Conservation (phyloP, 257 asterid genomes). For the Salvia hispanica region DNA sequence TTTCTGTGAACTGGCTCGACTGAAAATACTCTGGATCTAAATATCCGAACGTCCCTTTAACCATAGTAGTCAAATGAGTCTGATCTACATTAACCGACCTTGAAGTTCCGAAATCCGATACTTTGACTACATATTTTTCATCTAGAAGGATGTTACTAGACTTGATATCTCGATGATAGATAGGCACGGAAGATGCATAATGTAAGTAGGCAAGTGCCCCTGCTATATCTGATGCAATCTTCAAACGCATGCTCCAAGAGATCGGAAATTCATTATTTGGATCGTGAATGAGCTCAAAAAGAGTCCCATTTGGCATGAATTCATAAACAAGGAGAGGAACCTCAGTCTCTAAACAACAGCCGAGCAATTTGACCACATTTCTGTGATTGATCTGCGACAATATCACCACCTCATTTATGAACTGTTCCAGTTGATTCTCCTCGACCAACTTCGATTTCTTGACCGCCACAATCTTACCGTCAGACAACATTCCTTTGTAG, state of each 20-base stretch:
- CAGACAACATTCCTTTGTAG: neutral
- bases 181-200: neutral
- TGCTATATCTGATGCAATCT: neutral
- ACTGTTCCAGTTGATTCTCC: conserved; percentile 19
- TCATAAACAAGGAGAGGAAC: too few species aligned
- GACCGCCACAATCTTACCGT: conserved; percentile 21
- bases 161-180: conserved; percentile 24
- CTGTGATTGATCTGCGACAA: too few species aligned
- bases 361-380: too few species aligned
- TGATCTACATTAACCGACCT: conserved; percentile 16
- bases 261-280: too few species aligned
- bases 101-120: conserved; percentile 28
- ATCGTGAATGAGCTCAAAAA: too few species aligned
- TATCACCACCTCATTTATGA: conserved; percentile 27
- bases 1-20: too few species aligned
- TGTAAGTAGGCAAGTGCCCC: conserved; percentile 29
- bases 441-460: conserved; percentile 28
- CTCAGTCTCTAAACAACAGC: too few species aligned
- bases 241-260: too few species aligned
- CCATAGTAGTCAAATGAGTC: conserved; percentile 21
- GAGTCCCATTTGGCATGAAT: too few species aligned
- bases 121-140: conserved; percentile 4
- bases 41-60: too few species aligned
- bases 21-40: too few species aligned
- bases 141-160: conserved; percentile 24